Evolutionary conservation across 495 filamentous ascomycete species (phyloP).

Genomic region (Neurospora tetraspora): DNA sequence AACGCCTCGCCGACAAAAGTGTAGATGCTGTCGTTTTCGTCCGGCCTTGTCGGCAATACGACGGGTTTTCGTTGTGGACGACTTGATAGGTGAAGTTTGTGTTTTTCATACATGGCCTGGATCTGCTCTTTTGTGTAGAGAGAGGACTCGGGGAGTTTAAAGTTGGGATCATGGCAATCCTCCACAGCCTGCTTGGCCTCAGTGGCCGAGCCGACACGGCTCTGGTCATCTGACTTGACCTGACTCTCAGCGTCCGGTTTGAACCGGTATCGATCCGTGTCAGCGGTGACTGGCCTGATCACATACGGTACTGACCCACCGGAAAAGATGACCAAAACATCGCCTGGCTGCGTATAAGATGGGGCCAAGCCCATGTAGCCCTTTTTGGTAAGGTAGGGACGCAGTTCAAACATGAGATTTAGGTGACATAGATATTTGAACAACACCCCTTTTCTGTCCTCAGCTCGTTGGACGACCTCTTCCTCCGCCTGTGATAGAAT

Average conservation of each 20-base stretch:
- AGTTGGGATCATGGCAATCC: not conserved
- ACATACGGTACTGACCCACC: constrained; percentile 5
- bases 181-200: not conserved
- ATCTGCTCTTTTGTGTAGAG: not conserved
- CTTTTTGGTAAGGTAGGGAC: constrained; percentile 4
- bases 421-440: not conserved
- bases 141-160: not conserved
- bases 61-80: not conserved
- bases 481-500: not conserved
- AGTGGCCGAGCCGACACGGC: not conserved
- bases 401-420: too few relatives aligned
- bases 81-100: not conserved
- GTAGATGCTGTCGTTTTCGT: not conserved
- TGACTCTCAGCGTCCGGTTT: not conserved
- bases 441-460: not conserved
- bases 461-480: not conserved
- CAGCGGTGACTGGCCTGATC: not conserved
- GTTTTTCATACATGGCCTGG: not conserved
- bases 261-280: not conserved
- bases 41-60: not conserved
- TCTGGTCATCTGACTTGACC: not conserved
- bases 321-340: constrained; percentile 6
- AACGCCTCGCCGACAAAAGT: constrained; percentile 8
- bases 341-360: not conserved
- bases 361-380: constrained; percentile 11